Evolutionary conservation across 805 yeast species (phyloP).

Genomic region (Candida krabiensis): DNA sequence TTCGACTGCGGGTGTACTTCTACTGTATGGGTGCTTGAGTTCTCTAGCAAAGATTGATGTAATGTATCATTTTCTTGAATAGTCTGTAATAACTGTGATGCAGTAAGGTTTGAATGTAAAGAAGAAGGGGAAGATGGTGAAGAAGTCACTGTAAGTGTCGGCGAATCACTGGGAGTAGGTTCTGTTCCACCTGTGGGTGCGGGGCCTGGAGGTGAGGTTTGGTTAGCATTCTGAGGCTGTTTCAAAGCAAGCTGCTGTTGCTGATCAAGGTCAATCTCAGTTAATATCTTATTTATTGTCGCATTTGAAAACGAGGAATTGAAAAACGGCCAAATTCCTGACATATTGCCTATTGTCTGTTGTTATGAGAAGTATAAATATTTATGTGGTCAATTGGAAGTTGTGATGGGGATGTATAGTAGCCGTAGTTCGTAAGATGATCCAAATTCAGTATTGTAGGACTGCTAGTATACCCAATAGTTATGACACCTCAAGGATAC

Average conservation of each 20-base stretch:
- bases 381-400: too few species aligned
- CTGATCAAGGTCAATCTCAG: constrained; percentile 37
- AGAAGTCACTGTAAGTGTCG: too few species aligned
- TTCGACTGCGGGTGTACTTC: constrained; percentile 2
- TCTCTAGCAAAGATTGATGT: constrained; percentile 17
- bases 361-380: too few species aligned
- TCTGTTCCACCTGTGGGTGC: constrained; percentile 1
- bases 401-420: too few species aligned
- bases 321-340: constrained; percentile 41
- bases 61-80: constrained; percentile 32
- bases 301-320: constrained; percentile 38
- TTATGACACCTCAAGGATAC: too few species aligned
- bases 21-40: constrained; percentile 1
- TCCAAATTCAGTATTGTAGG: too few species aligned
- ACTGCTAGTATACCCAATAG: too few species aligned
- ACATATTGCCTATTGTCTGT: too few species aligned
- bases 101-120: constrained; percentile 28
- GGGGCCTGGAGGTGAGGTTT: constrained; percentile 4
- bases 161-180: constrained; percentile 1
- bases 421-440: too few species aligned
- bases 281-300: constrained; percentile 34
- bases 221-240: constrained; percentile 1
- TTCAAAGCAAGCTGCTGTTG: constrained; percentile 17
- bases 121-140: constrained; percentile 20
- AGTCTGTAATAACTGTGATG: constrained; percentile 35